Base-by-base conservation (phyloP, 1,284 basidiomycete species). In the Schizopora paradoxa region DNA sequence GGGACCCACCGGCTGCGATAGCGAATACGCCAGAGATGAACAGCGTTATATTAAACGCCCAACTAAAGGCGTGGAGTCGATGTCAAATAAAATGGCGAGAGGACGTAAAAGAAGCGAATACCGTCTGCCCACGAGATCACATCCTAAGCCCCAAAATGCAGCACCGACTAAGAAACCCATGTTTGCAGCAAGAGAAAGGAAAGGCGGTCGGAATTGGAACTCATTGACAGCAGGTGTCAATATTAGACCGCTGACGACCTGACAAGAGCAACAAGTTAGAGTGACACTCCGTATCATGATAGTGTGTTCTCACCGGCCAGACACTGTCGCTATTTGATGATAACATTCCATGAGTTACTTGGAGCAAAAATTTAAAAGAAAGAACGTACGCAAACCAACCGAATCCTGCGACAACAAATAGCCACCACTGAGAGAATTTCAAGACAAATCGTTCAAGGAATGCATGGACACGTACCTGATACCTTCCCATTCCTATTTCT, bases 31-130 rank as follows among this genome's bases (percentile, higher is more conserved):
- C 81, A 0, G 78, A 73, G 49, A 90, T 80, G 27, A 87, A 64
- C 25, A 88, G 70, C 0, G 86, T 89, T 28, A 84, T 60, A 60
- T 89, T 88, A 66, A 89, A 89, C 1, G 79, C 77, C 68, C 78
- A 77, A 50, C 78, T 79, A 40, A 45, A 16, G 2, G 61, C 64
- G 41, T 64, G 61, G 31, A 64, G 55, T 41, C 64, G 64, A 38
- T 62, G 59, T 4, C 54, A 21, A 6, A 64, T 42, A 45, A 58
- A 60, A 41, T 56, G 59, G 29, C 51, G 48, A 31, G 58, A 47
- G 35, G 19, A n/a, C 21, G 2, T 4, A 6, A 11, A 23, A 11
- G 28, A 22, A 22, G 22, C n/a, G 55, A 58, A 25, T 43, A 76
- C 72, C 69, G 64, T 56, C 76, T 62, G 14, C 78, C 77, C 79